These are phyloP conservation scores for Sicyos edulis DNA, from an alignment of 306 rosid species.

Conservation along the genomic window DNA sequence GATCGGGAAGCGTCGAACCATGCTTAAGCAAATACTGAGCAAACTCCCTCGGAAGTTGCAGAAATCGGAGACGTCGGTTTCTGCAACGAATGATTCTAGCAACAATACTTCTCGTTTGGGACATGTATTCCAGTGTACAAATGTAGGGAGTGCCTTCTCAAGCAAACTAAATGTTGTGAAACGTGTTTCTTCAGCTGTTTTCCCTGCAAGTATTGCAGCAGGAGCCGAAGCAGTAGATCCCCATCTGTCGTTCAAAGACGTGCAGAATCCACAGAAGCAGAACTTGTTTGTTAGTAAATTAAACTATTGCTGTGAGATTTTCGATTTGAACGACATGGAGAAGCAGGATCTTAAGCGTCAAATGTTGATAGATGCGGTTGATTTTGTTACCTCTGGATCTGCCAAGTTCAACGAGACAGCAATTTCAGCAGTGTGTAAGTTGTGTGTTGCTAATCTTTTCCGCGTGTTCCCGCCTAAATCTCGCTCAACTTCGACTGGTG, in stretches of 20 bases:
- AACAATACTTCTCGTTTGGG: conserved; percentile 53
- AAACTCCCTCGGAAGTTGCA: conserved; percentile 78
- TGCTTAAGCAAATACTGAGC: conserved; percentile 89
- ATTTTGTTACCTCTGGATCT: conserved; percentile 83
- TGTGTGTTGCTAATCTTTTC: conserved; percentile 80
- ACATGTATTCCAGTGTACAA: conserved; percentile 87
- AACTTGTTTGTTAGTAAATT: conserved; percentile 77
- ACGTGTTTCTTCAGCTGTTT: conserved; percentile 92
- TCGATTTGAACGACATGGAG: conserved; percentile 57
- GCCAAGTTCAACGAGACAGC: conserved; percentile 83
- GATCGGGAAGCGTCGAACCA: conserved; percentile 38
- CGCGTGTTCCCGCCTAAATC: conserved; percentile 90
- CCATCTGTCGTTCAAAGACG: conserved; percentile 80
- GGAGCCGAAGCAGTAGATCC: conserved; percentile 91
- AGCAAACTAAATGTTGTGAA: conserved; percentile 93
- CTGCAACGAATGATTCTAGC: conserved; percentile 61
- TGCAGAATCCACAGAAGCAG: conserved; percentile 82
- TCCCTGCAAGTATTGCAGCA: conserved; percentile 71
- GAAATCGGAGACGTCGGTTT: conserved; percentile 59
- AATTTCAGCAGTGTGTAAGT: conserved; percentile 75
- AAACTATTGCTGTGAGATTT: conserved; percentile 71
- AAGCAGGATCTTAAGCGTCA: conserved; percentile 88
- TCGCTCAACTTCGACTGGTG: conserved; percentile 53
- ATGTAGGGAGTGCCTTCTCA: conserved; percentile 83
- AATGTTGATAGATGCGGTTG: conserved; percentile 70